A percentile compares a stretch with the other conserved stretches of the same genome.
These are phyloP conservation scores for Geotrichum macrosporum DNA, from an alignment of 1,139 yeast genomes.

Conservation along the genomic window DNA sequence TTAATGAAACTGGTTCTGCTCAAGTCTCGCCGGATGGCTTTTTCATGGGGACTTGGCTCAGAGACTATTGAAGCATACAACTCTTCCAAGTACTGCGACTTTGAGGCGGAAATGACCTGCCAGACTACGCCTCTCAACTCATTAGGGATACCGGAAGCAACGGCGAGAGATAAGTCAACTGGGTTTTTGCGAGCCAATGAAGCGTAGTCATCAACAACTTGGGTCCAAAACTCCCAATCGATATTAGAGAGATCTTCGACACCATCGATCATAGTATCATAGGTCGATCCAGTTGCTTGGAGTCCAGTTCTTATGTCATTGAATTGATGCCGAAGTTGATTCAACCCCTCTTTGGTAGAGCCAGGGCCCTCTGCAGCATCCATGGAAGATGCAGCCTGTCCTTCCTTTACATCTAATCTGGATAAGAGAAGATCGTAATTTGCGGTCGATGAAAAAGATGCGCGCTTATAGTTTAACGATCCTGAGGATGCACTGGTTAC, in stretches of 20 bases:
- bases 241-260: constrained; percentile 33
- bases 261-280: constrained; percentile 28
- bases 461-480: constrained; percentile 22
- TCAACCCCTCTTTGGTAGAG: constrained; percentile 45
- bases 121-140: constrained; percentile 86
- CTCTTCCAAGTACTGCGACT: constrained; percentile 68
- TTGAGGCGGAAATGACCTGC: constrained; percentile 85
- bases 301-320: constrained; percentile 37
- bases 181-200: constrained; percentile 61
- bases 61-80: constrained; percentile 52
- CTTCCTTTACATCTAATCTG: constrained; percentile 42
- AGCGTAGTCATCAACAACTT: constrained; percentile 69
- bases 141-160: constrained; percentile 74
- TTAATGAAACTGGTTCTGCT: constrained; percentile 78
- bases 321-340: constrained; percentile 39
- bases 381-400: constrained; percentile 40
- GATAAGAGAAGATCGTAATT: constrained; percentile 48
- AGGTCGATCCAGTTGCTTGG: not conserved
- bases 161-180: constrained; percentile 53
- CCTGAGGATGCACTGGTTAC: constrained; percentile 25
- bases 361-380: constrained; percentile 35
- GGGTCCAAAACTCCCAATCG: constrained; percentile 72
- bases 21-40: constrained; percentile 74
- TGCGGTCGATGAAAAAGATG: constrained; percentile 30
- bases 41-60: constrained; percentile 60